Base-by-base conservation (phyloP, 1,284 basidiomycete species). In the Neolentinus lepideus region DNA sequence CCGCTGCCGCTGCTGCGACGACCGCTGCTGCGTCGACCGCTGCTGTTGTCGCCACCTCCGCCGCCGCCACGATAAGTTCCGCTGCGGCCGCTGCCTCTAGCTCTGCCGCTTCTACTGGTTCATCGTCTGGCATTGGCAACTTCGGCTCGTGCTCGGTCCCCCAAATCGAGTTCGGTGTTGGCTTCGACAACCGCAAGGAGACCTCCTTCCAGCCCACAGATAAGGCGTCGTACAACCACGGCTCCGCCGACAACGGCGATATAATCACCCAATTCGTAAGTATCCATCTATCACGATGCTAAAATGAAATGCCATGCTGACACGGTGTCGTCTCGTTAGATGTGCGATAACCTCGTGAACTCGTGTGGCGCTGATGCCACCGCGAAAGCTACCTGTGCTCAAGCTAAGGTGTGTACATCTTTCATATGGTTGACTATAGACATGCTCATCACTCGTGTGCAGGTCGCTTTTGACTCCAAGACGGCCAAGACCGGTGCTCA, bases 331-430 rank as follows among this genome's bases (percentile, higher is more conserved):
- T n/a, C 16, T 43, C 8, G 12, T 12, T 21, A 43, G 38, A 79
- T 84, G 36, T 85, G 82, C 59, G 78, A 82, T 64, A 72, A 70
- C 2, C 65, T 85, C 56, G 71, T 68, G 24, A 81, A 79, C 70
- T 63, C 67, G 1, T 85, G 82, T 61, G 69, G 67, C 2, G 81
- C 81, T 9, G 76, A 84, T 60, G 67, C 70, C 47, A 76, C 77
- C n/a, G 81, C 81, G 1, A 75, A 78, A 62, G 71, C 65, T 26
- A 79, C 76, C 26, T 83, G 81, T 58, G 66, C 66, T 25, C 64
- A 59, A 4, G 79, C 79, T 2, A 54, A 61, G 25, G n/a, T n/a
- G n/a, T n/a, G n/a, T n/a, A n/a, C n/a, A n/a, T n/a, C n/a, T n/a
- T n/a, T n/a, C n/a, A n/a, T n/a, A n/a, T n/a, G n/a, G n/a, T n/a